Percentiles rank a stretch among this genome's conserved stretches.
phyloP scores from a whole-genome alignment of 441 rosid species.

The Sinapis alba region DNA sequence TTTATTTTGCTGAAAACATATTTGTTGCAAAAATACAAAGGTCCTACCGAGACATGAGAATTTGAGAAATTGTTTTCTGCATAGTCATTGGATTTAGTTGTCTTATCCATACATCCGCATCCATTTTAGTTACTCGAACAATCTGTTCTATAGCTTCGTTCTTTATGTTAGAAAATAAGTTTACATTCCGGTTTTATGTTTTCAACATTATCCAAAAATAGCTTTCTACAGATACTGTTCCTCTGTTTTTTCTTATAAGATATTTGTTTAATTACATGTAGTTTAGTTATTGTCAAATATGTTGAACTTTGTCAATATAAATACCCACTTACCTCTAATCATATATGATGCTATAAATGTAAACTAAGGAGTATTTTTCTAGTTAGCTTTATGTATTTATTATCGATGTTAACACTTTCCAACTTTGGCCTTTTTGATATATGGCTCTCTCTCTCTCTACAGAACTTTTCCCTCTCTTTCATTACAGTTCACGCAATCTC shows the following conservation, averaged over 20 bases:
- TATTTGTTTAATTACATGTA: background rate
- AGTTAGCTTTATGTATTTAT: constrained; percentile 35
- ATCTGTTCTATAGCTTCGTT: background rate
- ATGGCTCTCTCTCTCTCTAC: constrained; percentile 9
- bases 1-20: no score
- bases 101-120: background rate
- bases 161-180: background rate
- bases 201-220: background rate
- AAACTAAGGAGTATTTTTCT: background rate
- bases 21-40: no score
- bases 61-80: background rate
- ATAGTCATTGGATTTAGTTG: background rate
- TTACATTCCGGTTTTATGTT: background rate
- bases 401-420: constrained; percentile 33
- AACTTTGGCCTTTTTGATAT: constrained; percentile 40
- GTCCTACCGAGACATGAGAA: no score
- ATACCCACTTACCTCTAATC: background rate
- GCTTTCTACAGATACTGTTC: background rate
- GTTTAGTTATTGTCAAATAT: background rate
- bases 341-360: background rate
- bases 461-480: constrained; percentile 28
- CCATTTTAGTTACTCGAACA: background rate
- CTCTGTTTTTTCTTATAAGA: no score
- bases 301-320: background rate
- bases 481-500: constrained; percentile 26